Base-by-base conservation (phyloP, 1,284 basidiomycete genomes). In the Meripilus lineatus region DNA sequence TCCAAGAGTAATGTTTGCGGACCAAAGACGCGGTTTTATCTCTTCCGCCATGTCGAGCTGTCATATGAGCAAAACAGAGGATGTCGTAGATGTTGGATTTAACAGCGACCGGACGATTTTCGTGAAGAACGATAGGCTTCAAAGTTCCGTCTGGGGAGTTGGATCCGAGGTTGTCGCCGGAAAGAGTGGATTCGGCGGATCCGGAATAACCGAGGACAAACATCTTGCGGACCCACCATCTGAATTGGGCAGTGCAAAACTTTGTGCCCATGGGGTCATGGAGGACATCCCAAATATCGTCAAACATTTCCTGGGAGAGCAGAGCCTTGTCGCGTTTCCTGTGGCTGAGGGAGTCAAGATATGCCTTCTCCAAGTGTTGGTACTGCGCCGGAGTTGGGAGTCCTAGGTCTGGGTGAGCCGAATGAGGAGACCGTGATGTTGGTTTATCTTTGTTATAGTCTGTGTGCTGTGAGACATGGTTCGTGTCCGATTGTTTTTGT, bases 161-260 rank as follows among this genome's bases (percentile, higher is more conserved):
- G 35, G 48, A 43, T 18, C 41, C 28, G 28, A n/a, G 10, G 13
- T 59, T 52, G 23, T 46, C 48, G n/a, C 53, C 44, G 7, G 53
- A 51, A 10, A 45, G 46, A 14, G 24, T 32, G 5, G 35, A 4
- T 21, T 38, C 25, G 25, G 5, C 23, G 17, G 34, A 32, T 15
- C 34, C 18, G 13, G 66, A 60, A 40, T 66, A 62, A 38, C 70
- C 72, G 5, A 86, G 56, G 38, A 64, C 65, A 58, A 89, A 88
- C 77, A 81, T 88, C 68, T 84, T 86, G 54, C 84, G 78, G 4
- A 81, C 85, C 86, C 87, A 89, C 63, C 80, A 87, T 37, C 84
- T 76, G 59, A 89, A 89, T 50, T 63, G 61, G 2, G 61, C 54
- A 4, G 58, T 55, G 20, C 50, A 50, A 28, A 61, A 40, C 11